Conservation (phyloP, 352 stramenopile species). For the Nothophytophthora sp. region DNA sequence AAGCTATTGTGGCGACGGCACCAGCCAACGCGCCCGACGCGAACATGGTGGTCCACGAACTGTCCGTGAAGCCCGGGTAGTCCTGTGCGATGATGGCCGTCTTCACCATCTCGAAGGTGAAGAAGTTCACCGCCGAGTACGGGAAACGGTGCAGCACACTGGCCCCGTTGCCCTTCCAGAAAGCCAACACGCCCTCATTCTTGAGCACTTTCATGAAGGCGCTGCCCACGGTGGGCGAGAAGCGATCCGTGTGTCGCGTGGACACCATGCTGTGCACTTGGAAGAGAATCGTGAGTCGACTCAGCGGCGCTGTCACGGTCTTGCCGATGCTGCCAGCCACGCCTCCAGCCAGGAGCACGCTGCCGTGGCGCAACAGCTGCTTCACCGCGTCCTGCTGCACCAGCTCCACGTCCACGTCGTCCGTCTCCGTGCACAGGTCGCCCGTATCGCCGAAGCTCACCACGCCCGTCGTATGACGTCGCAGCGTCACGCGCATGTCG, state of each 20-base stretch:
- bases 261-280: slow-evolving; percentile 97
- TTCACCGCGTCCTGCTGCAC: slow-evolving; percentile 70
- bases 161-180: slow-evolving; percentile 97
- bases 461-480: slow-evolving; percentile 78
- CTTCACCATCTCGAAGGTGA: slow-evolving; percentile 94
- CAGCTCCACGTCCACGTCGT: slow-evolving; percentile 76
- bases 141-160: slow-evolving; percentile 96
- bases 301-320: slow-evolving; percentile 95
- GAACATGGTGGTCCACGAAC: slow-evolving; percentile 78
- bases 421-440: slow-evolving; percentile 79
- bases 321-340: slow-evolving; percentile 96
- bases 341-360: slow-evolving; percentile 87
- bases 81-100: slow-evolving; percentile 66
- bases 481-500: slow-evolving; percentile 53
- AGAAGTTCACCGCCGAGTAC: slow-evolving; percentile 98
- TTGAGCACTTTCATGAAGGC: slow-evolving; percentile 93
- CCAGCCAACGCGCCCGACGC: slow-evolving; percentile 67
- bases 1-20: slow-evolving; percentile 84
- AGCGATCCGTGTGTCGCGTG: slow-evolving; percentile 82
- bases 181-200: slow-evolving; percentile 89
- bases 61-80: slow-evolving; percentile 70
- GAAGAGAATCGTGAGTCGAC: slow-evolving; percentile 95
- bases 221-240: slow-evolving; percentile 66
- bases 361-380: slow-evolving; percentile 75
- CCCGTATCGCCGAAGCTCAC: slow-evolving; percentile 80